Percentiles rank a stretch among this genome's conserved stretches.
These are phyloP conservation scores for Alternaria metachromatica DNA, from an alignment of 2,329 filamentous ascomycete genomes.

Conservation along the genomic window DNA sequence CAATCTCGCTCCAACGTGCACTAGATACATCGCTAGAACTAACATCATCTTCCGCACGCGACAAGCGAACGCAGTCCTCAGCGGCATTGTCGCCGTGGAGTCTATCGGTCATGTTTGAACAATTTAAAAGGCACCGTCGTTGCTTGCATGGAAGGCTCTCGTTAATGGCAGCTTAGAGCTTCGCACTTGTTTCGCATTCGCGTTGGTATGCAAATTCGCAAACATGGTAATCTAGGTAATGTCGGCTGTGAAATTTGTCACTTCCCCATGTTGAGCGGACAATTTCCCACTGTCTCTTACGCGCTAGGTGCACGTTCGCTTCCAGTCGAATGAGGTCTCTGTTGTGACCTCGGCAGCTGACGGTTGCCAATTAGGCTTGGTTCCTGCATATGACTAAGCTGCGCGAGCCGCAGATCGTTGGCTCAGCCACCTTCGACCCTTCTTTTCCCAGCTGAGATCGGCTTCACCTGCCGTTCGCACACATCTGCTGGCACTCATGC, in stretches of 20 bases:
- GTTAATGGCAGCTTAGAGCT: not conserved
- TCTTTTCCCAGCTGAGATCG: not conserved
- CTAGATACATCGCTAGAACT: not conserved
- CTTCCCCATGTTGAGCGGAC: not conserved
- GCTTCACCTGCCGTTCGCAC: not conserved
- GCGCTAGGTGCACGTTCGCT: not conserved
- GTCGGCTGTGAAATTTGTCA: not conserved
- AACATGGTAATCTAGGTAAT: not conserved
- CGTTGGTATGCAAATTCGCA: not conserved
- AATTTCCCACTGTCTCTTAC: not conserved
- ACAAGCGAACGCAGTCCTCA: not conserved
- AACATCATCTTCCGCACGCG: not conserved
- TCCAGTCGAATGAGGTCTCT: not conserved
- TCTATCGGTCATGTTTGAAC: not conserved
- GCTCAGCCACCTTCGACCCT: slow-evolving; percentile 7
- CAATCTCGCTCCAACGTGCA: not conserved
- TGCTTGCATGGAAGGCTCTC: not conserved
- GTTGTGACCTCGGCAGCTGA: not conserved
- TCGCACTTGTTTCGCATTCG: not conserved
- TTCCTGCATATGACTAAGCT: slow-evolving; percentile 6
- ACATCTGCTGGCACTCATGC: not conserved
- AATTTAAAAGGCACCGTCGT: not conserved
- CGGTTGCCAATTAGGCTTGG: not conserved
- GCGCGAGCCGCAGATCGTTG: slow-evolving; percentile 1
- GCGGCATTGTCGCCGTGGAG: no score